Evolutionary conservation across 176 grass and related monocot genomes (phyloP), one percentile per base, ranked within the genome.

Genomic region (Musa schizocarpa): DNA sequence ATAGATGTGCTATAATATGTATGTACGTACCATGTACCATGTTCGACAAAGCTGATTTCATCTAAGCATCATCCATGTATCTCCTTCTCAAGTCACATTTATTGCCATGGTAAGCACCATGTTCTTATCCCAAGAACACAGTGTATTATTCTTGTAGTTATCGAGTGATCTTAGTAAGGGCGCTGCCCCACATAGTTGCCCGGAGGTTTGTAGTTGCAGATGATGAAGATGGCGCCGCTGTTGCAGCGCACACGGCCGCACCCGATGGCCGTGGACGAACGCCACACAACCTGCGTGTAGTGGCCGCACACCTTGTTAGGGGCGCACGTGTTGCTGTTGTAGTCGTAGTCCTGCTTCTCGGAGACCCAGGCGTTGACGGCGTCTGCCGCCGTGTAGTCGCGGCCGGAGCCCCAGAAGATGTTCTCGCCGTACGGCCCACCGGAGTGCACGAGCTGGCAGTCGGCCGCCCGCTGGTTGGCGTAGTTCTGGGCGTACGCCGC

Each of bases 261-360:
- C 1, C 81, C 81, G 4, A 78, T 66, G 8, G 25, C 26, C 3
- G 22, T 49, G 8, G 81, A 83, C 3, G 29, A 21, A 13, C 75
- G 75, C 81, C 81, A 83, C n/a, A 83, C 81, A 7, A 82, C 52
- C 63, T 82, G 80, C 0, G 79, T 81, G 21, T 81, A 74, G 21
- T 81, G 79, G 1, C 72, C 80, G 52, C 80, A 82, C 1, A 73
- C 55, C 27, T 73, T 20, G n/a, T 75, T 67, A 5, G 49, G 0
- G 2, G 67, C 67, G 61, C 75, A 83, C 6, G 0, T 55, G 52
- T 83, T 83, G 67, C 16, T 74, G 9, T 9, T n/a, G 54, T 78
- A 78, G 23, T 72, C 1, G 20, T 73, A 83, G 43, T 77, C 65
- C 9, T 73, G 66, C 50, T 78, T 64, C 81, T 83, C 75, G 13